These are phyloP conservation scores for Vigna trinervia DNA, from an alignment of 306 rosid species.

Conservation along the genomic window DNA sequence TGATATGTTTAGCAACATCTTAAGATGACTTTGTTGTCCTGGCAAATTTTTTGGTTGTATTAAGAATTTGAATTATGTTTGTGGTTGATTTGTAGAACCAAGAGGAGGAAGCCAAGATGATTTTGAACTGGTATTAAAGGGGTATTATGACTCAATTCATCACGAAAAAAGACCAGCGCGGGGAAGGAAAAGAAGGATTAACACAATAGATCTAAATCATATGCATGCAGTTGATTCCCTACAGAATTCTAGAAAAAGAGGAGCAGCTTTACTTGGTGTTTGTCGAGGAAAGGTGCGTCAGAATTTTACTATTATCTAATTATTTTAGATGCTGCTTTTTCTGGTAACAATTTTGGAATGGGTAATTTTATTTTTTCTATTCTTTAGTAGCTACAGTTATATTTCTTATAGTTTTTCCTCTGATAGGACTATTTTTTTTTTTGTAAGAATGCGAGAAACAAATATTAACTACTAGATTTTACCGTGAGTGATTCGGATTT, in stretches of 20 bases:
- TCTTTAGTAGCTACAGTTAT: conserved; percentile 13
- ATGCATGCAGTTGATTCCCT: conserved; percentile 46
- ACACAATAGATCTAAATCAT: conserved; percentile 53
- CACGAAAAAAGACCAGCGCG: conserved; percentile 52
- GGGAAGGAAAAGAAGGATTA: conserved; percentile 67
- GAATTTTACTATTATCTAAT: conserved; percentile 24
- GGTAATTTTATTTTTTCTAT: conserved; percentile 24
- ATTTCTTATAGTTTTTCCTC: conserved; percentile 8
- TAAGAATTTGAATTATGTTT: conserved; percentile 36
- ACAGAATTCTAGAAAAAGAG: conserved; percentile 60
- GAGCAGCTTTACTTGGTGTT: conserved; percentile 93
- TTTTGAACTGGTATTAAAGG: conserved; percentile 77
- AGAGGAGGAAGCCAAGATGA: conserved; percentile 91
- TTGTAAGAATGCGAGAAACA: neutral
- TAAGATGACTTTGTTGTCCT: conserved; percentile 40
- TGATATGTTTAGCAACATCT: neutral
- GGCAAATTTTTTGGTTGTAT: conserved; percentile 28
- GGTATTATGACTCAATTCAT: conserved; percentile 74
- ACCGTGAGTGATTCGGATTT: neutral
- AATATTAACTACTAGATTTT: neutral
- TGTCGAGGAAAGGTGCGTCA: conserved; percentile 90
- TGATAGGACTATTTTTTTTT: neutral
- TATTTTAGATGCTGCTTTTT: conserved; percentile 23
- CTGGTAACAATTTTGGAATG: conserved; percentile 22
- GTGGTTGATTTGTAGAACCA: conserved; percentile 70